These are phyloP conservation scores for Aureobasidium melanogenum DNA, from an alignment of 2,329 filamentous ascomycete species.

Conservation along the genomic window DNA sequence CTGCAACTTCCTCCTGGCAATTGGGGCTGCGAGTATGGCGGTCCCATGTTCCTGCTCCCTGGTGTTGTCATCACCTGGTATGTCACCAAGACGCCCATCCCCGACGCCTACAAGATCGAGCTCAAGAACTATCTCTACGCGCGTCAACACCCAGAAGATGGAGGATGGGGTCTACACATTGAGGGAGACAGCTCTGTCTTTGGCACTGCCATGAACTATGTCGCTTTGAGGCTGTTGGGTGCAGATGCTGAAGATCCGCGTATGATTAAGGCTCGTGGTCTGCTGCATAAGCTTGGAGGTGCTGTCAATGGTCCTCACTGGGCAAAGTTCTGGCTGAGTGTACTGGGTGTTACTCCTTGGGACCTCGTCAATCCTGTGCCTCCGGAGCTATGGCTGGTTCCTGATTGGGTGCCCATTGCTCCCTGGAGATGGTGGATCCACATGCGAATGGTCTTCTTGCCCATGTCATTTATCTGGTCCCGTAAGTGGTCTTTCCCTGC, in stretches of 20 bases:
- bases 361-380: conserved; percentile 91
- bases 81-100: conserved; percentile 78
- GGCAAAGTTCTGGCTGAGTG: conserved; percentile 91
- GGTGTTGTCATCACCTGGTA: conserved; percentile 81
- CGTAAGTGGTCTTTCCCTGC: conserved; percentile 70
- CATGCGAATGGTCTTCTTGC: conserved; percentile 90
- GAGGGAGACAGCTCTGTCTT: conserved; percentile 90
- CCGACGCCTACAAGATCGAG: conserved; percentile 69
- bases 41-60: conserved; percentile 89
- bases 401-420: conserved; percentile 22
- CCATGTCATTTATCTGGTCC: conserved; percentile 86
- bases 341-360: conserved; percentile 77
- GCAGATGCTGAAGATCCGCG: conserved; percentile 73
- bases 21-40: conserved; percentile 96
- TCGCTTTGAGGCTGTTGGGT: conserved; percentile 68
- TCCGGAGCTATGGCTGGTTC: conserved; percentile 70
- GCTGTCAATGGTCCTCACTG: conserved; percentile 81
- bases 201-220: conserved; percentile 84
- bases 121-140: conserved; percentile 90
- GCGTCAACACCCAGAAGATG: conserved; percentile 64
- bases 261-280: conserved; percentile 75
- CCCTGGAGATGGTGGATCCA: conserved; percentile 98
- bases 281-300: conserved; percentile 77
- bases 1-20: conserved; percentile 83
- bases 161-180: conserved; percentile 96